Evolutionary conservation across 2,329 filamentous ascomycete species (phyloP), one percentile per base, ranked within the genome.

Genomic region (Amesomyces nigricolor): DNA sequence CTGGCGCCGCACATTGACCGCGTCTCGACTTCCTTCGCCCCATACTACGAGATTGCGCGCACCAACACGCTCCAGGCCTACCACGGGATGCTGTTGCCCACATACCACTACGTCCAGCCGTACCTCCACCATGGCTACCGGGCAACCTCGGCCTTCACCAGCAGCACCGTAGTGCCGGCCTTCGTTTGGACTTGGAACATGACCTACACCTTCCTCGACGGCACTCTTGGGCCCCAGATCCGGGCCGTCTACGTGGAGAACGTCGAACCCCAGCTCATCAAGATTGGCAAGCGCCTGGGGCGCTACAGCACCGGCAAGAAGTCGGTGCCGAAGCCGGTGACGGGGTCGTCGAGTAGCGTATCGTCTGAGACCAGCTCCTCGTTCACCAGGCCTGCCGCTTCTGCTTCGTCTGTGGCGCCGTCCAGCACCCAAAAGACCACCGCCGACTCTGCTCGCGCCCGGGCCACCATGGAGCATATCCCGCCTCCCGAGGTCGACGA

Each of bases 231-330:
- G 86, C 92, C 92, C 2, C 86, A 87, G 61, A 60, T 96, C 10
- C 83, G 87, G 26, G 79, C 88, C 13, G 74, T 96, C 5, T 97
- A 97, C 66, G 82, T 86, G 10, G 86, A 96, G 66, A 96, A 95
- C 64, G 91, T 99, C 3, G 91, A 97, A 73, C 95, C 95, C 13
- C 95, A 99, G 71, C 79, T 99, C 13, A 82, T 92, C 54, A 89
- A 91, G 65, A 97, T 99, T 65, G 89, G 89, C 11, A 88, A 96
- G 73, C 85, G 91, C 45, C 80, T 99, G 10, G 91, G 91, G 40
- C 79, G 87, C 47, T 89, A 91, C 71, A 85, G 89, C 71, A 83
- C 78, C 61, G 78, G 81, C 17, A 74, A 71, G 55, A 61, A 64
- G 32, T 49, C 58, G 13, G 58, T 61, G 6, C 60, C 63, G 11